Evolutionary conservation across 2,329 filamentous ascomycete species (phyloP), one percentile per base, ranked within the genome.

Genomic region (Podosphaera aphanis): DNA sequence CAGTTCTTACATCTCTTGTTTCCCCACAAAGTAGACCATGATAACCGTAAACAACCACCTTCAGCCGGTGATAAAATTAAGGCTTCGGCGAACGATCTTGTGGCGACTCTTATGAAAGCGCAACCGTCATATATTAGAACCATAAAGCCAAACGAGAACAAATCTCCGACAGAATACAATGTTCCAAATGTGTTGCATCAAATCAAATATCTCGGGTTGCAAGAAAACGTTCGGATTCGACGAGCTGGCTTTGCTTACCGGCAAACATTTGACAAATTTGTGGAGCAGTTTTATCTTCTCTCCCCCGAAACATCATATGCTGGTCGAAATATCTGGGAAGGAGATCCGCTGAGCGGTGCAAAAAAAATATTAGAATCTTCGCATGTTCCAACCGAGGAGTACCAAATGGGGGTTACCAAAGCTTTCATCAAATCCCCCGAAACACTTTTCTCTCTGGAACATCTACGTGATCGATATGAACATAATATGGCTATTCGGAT

Each of bases 81-180:
- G 60, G 69, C 76, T 5, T 95, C 90, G 18, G 90, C 90, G 7
- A 98, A 98, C 59, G 85, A 92, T 39, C 70, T 98, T 18, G 90
- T 98, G 1, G 77, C 86, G 1, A 95, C 90, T 1, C 63, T 98
- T 56, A 95, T 94, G 86, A 93, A 94, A 64, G 88, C 85, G 47
- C 83, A 90, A 54, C 90, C 90, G 1, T 94, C 86, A 2, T 98
- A 98, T 59, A 98, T 98, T 56, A 83, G 90, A 60, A 98, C 90
- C 0, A 95, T 98, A 66, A 98, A 98, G 64, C 90, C 90, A 1
- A 98, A 98, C 66, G 90, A 98, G 63, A 95, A 94, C 67, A 98
- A 95, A 63, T 93, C 86, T 2, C 80, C 85, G 0, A 78, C 76
- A 10, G 90, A 98, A 60, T 98, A 93, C 62, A 94, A 93, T 55